phyloP scores from a whole-genome alignment of 164 flowering plant genomes.

The Chimonanthus salicifolius region DNA sequence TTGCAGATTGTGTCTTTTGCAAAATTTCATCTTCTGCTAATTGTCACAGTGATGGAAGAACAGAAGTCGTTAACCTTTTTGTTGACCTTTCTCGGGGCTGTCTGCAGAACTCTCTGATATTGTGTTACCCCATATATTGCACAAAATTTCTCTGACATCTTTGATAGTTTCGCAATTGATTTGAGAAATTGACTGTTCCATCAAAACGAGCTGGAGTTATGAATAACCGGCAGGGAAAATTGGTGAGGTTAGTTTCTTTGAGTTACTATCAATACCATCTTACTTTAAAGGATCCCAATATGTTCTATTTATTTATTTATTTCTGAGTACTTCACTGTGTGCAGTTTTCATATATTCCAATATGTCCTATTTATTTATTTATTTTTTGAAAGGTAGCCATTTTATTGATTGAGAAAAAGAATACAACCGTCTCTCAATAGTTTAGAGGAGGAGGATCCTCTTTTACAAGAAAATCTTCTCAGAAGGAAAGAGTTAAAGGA shows the following conservation, averaged over 20 bases:
- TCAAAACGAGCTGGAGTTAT: conserved; percentile 4
- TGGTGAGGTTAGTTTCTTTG: conserved; percentile 22
- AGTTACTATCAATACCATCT: neutral
- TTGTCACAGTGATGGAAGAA: no score
- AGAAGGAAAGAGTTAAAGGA: no score
- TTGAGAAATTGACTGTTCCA: neutral
- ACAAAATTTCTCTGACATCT: neutral
- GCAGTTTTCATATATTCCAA: neutral
- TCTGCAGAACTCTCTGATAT: neutral
- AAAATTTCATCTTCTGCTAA: no score
- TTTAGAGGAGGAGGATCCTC: no score
- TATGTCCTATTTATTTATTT: neutral
- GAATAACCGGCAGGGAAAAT: conserved; percentile 18
- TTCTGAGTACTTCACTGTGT: neutral
- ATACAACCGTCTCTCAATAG: no score
- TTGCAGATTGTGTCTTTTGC: no score
- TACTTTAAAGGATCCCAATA: neutral
- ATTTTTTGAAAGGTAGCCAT: neutral
- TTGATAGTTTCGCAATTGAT: neutral
- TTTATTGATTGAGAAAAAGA: neutral
- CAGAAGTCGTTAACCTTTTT: no score
- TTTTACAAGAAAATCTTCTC: no score
- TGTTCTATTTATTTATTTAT: no score
- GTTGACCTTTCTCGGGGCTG: no score
- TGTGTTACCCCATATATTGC: neutral